Evolutionary conservation across 1,284 basidiomycete genomes (phyloP).

Genomic region (Puccinia horiana): DNA sequence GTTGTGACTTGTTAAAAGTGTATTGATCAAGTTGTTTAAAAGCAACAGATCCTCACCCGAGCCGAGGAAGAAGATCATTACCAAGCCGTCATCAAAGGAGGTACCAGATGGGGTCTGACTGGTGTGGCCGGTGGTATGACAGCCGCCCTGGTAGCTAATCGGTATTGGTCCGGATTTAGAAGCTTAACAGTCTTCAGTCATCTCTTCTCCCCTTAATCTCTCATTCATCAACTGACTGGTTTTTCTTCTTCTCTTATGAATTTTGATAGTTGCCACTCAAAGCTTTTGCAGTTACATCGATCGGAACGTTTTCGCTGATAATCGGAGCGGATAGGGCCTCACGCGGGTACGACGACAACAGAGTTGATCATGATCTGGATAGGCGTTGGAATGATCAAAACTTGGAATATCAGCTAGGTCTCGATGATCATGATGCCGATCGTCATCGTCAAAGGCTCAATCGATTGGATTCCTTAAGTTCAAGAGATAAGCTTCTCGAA

Average conservation of each 20-base stretch:
- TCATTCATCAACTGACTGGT: not conserved
- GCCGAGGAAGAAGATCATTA: conserved; percentile 36
- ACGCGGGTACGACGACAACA: conserved; percentile 14
- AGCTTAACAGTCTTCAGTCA: conserved; percentile 24
- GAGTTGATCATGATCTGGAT: conserved; percentile 4
- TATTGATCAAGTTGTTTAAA: not conserved
- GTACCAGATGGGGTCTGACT: conserved; percentile 31
- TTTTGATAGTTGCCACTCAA: conserved; percentile 28
- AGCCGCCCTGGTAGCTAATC: conserved; percentile 5
- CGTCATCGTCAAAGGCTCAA: not conserved
- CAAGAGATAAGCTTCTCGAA: conserved; percentile 29
- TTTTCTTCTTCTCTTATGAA: not conserved
- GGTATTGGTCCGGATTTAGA: conserved; percentile 43
- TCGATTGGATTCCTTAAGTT: conserved; percentile 9
- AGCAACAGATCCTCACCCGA: conserved; percentile 14
- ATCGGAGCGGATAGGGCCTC: conserved; percentile 42
- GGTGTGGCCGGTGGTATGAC: conserved; percentile 8
- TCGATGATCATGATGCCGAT: not conserved
- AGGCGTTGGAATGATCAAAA: conserved; percentile 16
- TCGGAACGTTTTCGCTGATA: conserved; percentile 28
- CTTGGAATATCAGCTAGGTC: conserved; percentile 16
- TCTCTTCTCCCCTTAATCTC: not conserved
- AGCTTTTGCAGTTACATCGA: conserved; percentile 37
- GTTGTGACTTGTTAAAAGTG: not conserved
- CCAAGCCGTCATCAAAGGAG: conserved; percentile 37